Evolutionary conservation across 176 grass and related monocot genomes (phyloP).

Genomic region (Cenchrus fungigraminus): DNA sequence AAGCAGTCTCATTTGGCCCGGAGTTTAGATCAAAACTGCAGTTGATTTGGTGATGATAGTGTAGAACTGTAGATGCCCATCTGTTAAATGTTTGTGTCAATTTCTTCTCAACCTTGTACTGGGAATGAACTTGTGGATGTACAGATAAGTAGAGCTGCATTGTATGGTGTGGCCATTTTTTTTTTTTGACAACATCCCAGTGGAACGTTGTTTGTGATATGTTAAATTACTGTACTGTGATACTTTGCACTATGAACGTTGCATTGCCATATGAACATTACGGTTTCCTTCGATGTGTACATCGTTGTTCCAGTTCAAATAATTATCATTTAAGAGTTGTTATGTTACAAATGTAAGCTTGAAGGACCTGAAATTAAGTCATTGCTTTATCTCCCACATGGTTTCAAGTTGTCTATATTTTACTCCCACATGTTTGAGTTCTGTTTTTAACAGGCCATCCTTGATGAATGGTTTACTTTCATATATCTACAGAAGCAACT

Average conservation of each 20-base stretch:
- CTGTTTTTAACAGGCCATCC: constrained; percentile 1
- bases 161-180: constrained; percentile 2
- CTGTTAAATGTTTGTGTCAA: constrained; percentile 7
- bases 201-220: constrained; percentile 35
- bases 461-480: constrained; percentile 34
- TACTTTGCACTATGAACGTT: neutral
- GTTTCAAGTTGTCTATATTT: neutral
- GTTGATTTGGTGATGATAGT: neutral
- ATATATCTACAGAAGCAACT: constrained; percentile 59
- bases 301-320: too few species aligned
- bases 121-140: constrained; percentile 34
- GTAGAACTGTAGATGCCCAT: neutral
- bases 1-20: neutral
- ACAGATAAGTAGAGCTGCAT: constrained; percentile 49
- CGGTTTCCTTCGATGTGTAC: neutral
- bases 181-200: neutral
- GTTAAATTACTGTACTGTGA: neutral
- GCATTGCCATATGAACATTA: too few species aligned
- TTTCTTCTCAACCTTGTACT: neutral
- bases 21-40: neutral
- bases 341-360: constrained; percentile 45
- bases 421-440: neutral
- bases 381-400: constrained; percentile 21
- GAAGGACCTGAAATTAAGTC: constrained; percentile 86
- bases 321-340: too few species aligned